Evolutionary conservation across 257 asterid genomes (phyloP).

Genomic region (Penstemon eatonii): DNA sequence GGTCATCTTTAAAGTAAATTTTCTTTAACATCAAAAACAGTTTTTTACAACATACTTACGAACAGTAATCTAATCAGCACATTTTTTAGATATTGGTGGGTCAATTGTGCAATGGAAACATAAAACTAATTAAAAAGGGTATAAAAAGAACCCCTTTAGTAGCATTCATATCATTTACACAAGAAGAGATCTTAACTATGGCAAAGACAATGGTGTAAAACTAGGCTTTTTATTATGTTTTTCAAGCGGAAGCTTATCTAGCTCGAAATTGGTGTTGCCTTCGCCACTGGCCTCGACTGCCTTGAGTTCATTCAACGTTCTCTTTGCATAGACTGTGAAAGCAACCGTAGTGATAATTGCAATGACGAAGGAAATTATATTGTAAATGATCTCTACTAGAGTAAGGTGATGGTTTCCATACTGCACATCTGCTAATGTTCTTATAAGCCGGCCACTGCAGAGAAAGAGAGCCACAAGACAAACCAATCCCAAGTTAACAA

Average conservation of each 20-base stretch:
- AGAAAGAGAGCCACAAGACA: conserved; percentile 21
- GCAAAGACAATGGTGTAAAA: conserved; percentile 26
- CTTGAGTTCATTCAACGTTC: conserved; percentile 58
- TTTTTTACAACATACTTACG: too few species aligned
- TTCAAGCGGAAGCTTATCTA: conserved; percentile 65
- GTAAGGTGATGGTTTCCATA: conserved; percentile 72
- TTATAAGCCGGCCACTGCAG: conserved; percentile 83
- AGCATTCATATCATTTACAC: conserved; percentile 20
- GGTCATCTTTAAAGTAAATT: too few species aligned
- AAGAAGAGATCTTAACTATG: conserved; percentile 20
- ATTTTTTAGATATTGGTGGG: too few species aligned
- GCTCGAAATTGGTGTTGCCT: conserved; percentile 44
- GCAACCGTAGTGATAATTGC: conserved; percentile 60
- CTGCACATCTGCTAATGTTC: conserved; percentile 79
- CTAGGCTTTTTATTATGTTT: conserved; percentile 33
- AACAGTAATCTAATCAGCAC: too few species aligned
- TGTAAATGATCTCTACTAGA: conserved; percentile 71
- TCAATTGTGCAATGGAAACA: too few species aligned
- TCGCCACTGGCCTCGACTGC: conserved; percentile 40
- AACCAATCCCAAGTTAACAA: conserved; percentile 22
- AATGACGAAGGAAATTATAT: conserved; percentile 63
- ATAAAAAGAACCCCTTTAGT: conserved; percentile 6
- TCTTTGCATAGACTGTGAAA: conserved; percentile 72
- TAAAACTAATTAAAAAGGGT: too few species aligned
- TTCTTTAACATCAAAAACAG: too few species aligned